Base-by-base conservation (phyloP, 2,329 filamentous ascomycete species). In the Aspergillus fijiensis region DNA sequence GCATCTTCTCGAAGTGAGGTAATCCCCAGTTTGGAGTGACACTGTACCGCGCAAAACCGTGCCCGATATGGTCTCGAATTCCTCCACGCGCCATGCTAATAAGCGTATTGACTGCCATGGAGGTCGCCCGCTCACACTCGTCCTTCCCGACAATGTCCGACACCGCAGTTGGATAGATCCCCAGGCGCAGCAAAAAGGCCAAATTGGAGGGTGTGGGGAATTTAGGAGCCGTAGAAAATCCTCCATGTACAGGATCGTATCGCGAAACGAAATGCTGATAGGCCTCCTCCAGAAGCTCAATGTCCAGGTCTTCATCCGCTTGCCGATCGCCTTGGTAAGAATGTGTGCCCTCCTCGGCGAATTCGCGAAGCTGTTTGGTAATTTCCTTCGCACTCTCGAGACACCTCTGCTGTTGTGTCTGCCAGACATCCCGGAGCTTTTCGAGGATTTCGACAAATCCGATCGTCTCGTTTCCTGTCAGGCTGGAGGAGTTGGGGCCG, bases 1-100 rank as follows among this genome's bases (percentile, higher is more conserved):
- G 85, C 84, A 98, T 92, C 80, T 98, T 98, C 79, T 99, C 95
- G 69, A 98, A 99, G 74, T 96, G 93, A 11, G 95, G 95, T 51
- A 98, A 80, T 63, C 89, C 91, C 95, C 95, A 99, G 76, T 98
- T 91, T 14, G 87, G 81, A 0, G 94, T 98, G 7, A 96, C 89
- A 14, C 92, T 96, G 73, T 96, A 97, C 55, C 94, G 86, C 42
- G 89, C 86, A 68, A 92, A 92, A 6, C 91, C 90, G 70, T 90
- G 85, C 49, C 90, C 90, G 61, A 94, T 84, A 62, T 91, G 89
- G 69, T 92, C 90, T 63, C 90, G 84, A 55, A 90, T 87, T 14
- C 87, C 88, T 21, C 88, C 87, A 52, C 85, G 83, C 16, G 85
- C 85, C 85, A 98, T 95, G 60, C 87, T 87, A 45, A 90, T 84